Base-by-base conservation (phyloP, 2,329 filamentous ascomycete species). In the Spiromastix sp. region DNA sequence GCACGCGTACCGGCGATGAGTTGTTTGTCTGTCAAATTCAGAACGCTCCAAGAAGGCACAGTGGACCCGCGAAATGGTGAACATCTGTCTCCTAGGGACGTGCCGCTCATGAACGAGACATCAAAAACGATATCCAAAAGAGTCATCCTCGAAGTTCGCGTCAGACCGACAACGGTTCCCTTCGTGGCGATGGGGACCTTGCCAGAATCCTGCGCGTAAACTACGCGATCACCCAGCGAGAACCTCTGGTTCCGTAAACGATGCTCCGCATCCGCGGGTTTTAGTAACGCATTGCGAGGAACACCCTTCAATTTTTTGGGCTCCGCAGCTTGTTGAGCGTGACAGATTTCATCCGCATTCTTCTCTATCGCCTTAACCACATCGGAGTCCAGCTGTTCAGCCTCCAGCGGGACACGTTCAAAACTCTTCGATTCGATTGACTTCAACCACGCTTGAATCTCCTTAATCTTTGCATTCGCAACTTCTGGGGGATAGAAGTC, bases 251-350 rank as follows among this genome's bases (percentile, higher is more conserved):
- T 81, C 37, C 84, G 79, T 26, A 96, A 74, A 35, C 87, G 80
- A 55, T 95, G 84, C 58, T 95, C 87, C n/a, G 87, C 87, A 60
- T 98, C 91, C 1, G 79, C 73, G n/a, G 93, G 93, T 54, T 93
- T 93, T 51, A 98, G 70, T 12, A 98, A 67, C 6, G 86, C 91
- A 47, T 79, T 80, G 34, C 93, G 79, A 32, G 91, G 91, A 29
- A 95, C 85, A 37, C 79, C 78, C 39, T 76, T 79, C 42, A 95
- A 70, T 51, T 76, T 82, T 65, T 80, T 84, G 34, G 74, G 67
- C 25, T 77, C 70, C 20, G 69, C 61, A 10, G 69, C 64, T 11
- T 70, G 59, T 10, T 68, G 70, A 16, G 66, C 64, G 27, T 67
- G 61, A 41, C 70, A 64, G 18, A 74, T 60, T 35, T 70, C 59